Percentiles rank a stretch among this genome's conserved stretches.
phyloP scores from a whole-genome alignment of 2,329 filamentous ascomycete genomes.

The Claviceps citrina region DNA sequence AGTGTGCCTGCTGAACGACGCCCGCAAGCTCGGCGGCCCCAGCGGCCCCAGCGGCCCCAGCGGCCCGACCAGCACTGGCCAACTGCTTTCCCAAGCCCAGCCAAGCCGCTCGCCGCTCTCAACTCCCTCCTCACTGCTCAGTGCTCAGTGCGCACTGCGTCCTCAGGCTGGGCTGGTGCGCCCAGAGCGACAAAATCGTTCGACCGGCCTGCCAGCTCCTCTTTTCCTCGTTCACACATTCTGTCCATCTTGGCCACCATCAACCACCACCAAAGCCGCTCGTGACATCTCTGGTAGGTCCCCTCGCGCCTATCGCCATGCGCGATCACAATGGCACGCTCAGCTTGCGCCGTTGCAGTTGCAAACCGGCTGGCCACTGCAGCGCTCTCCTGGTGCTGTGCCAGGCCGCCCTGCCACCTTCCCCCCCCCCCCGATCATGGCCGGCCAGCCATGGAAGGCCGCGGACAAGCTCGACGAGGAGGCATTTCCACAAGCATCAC shows the following conservation, averaged over 20 bases:
- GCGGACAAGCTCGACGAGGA: not conserved
- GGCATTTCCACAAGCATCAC: slow-evolving; percentile 1
- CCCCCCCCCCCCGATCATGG: not conserved
- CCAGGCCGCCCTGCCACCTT: not conserved
- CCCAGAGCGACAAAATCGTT: slow-evolving; percentile 24
- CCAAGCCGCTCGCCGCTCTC: not conserved
- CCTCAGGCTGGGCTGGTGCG: too few species aligned
- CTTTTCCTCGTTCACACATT: slow-evolving; percentile 29
- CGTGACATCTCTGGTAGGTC: slow-evolving; percentile 23
- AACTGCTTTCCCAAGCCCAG: not conserved
- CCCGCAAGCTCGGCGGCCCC: too few species aligned
- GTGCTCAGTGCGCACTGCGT: too few species aligned
- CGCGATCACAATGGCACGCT: slow-evolving; percentile 20
- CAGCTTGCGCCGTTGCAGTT: slow-evolving; percentile 13
- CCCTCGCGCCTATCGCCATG: slow-evolving; percentile 17
- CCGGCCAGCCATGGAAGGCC: slow-evolving; percentile 1
- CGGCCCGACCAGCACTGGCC: too few species aligned
- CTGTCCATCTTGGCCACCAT: slow-evolving; percentile 21
- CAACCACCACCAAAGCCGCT: slow-evolving; percentile 20
- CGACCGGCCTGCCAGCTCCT: slow-evolving; percentile 24
- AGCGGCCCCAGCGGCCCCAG: too few species aligned
- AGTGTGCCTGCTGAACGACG: too few species aligned
- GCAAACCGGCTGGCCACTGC: slow-evolving; percentile 9
- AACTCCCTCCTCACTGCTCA: too few species aligned
- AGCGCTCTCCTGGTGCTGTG: slow-evolving; percentile 7